Base-by-base conservation (phyloP, 306 rosid species). In the Boehmeria nivea region DNA sequence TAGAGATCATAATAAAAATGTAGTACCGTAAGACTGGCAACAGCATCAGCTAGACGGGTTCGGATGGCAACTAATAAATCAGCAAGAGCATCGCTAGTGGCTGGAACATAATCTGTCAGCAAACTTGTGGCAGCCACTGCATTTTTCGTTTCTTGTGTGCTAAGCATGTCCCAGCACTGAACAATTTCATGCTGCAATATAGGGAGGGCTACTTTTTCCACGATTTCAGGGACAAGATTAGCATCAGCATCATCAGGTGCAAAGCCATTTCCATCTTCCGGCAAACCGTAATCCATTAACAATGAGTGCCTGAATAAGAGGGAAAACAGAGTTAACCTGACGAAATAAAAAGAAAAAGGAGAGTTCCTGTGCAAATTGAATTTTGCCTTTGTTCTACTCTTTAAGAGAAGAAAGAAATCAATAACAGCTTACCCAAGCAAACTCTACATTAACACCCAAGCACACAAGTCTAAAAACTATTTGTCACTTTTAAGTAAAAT, bases 201-300 rank as follows among this genome's bases (percentile, higher is more conserved):
- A 45, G 95, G 98, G 54, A 91, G 82, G 48, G 98, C 96, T 59
- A 91, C 85, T 80, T 84, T 87, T 64, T 87, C 98, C 72, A 91
- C 96, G 72, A 91, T 70, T 59, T 70, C 81, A 24, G 98, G 98
- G 22, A 91, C 94, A 65, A 84, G 95, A 59, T 91, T 88, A 49
- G 70, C 85, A 82, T 91, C 98, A 25, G 80, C 77, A 64, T 87
- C 94, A 68, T 82, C 89, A 31, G 67, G 78, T 61, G 73, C 76
- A 58, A 83, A 66, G 60, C 72, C 82, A 50, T 69, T 69, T 60
- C 82, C 87, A 75, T 84, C 93, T 58, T 82, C 80, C 8, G 72
- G 79, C 69, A 81, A 49, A 53, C 95, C 95, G 27, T 87, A 91
- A 47, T 79, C 62, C 69, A 82, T 75, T 70, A 91, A 68, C 68